phyloP scores from a whole-genome alignment of 2,329 filamentous ascomycete genomes.

The Elsinoe arachidis region DNA sequence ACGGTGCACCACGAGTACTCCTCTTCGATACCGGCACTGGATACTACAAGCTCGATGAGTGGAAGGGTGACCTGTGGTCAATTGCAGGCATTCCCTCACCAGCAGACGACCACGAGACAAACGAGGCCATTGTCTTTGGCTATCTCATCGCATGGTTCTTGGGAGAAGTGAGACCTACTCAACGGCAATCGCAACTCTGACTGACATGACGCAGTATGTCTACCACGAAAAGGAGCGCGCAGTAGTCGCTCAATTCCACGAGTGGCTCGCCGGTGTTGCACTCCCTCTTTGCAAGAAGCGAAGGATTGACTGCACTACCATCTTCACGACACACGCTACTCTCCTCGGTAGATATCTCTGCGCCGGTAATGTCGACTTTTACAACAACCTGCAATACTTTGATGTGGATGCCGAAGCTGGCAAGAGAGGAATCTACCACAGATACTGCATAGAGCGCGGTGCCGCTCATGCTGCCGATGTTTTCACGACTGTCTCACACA shows the following conservation, averaged over 20 bases:
- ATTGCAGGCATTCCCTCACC: slow-evolving; percentile 89
- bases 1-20: slow-evolving; percentile 85
- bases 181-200: slow-evolving; percentile 17
- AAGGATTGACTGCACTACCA: slow-evolving; percentile 92
- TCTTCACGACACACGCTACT: slow-evolving; percentile 97
- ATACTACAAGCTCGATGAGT: slow-evolving; percentile 85
- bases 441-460: slow-evolving; percentile 95
- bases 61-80: slow-evolving; percentile 95
- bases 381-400: slow-evolving; percentile 96
- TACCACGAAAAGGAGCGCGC: slow-evolving; percentile 85
- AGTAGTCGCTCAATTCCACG: slow-evolving; percentile 96
- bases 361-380: slow-evolving; percentile 95
- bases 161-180: slow-evolving; percentile 62
- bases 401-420: slow-evolving; percentile 94
- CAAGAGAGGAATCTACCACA: slow-evolving; percentile 96
- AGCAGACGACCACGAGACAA: slow-evolving; percentile 84
- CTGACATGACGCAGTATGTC: slow-evolving; percentile 59
- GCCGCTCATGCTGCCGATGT: slow-evolving; percentile 89
- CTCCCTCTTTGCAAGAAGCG: slow-evolving; percentile 87
- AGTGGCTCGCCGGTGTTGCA: slow-evolving; percentile 93
- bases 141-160: slow-evolving; percentile 97
- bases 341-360: slow-evolving; percentile 92
- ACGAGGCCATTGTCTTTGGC: slow-evolving; percentile 94
- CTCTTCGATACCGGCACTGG: slow-evolving; percentile 93
- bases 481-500: slow-evolving; percentile 97